Evolutionary conservation across 352 stramenopile genomes (phyloP), one percentile per base, ranked within the genome.

Genomic region (Blastocystis sp.): DNA sequence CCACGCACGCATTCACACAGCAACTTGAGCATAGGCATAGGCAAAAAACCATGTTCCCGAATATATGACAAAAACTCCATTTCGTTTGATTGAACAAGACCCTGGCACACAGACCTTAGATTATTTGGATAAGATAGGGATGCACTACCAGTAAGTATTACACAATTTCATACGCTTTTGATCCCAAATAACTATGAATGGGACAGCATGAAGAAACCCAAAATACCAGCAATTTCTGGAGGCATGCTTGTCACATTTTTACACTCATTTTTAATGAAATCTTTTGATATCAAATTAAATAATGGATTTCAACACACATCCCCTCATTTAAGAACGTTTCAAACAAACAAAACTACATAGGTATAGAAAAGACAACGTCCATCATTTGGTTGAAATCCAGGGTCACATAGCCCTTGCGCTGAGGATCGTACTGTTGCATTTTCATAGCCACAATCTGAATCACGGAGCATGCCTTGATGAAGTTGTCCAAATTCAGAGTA

Each of bases 21-120:
- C 47, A 50, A 39, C 69, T 89, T 89, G 55, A 89, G 39, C 66
- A 79, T 76, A 62, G 53, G 66, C 53, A 89, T 79, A 18, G 78
- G 78, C 20, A 89, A 41, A 55, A 76, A 43, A 11, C 78, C 78
- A 24, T 89, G 41, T 43, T 76, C 66, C 9, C 66, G 63, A 66
- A 89, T 65, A 89, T 89, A 89, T 55, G 73, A 85, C 26, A 85
- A 68, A 85, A 85, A 85, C 16, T 85, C 73, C 73, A 85, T 85
- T 85, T 47, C n/a, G 13, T 41, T 13, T 43, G 70, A 47, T 64
- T 53, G 64, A 47, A 39, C 45, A 39, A 75, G 11, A 59, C 11
- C 20, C 20, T 13, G 20, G 50, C 11, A 59, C 20, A 59, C 11
- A n/a, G 20, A 59, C 20, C 50, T n/a, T 59, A 59, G 11, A 59